phyloP scores from a whole-genome alignment of 2,329 filamentous ascomycete species.

The Xylariomycetidae sp. region DNA sequence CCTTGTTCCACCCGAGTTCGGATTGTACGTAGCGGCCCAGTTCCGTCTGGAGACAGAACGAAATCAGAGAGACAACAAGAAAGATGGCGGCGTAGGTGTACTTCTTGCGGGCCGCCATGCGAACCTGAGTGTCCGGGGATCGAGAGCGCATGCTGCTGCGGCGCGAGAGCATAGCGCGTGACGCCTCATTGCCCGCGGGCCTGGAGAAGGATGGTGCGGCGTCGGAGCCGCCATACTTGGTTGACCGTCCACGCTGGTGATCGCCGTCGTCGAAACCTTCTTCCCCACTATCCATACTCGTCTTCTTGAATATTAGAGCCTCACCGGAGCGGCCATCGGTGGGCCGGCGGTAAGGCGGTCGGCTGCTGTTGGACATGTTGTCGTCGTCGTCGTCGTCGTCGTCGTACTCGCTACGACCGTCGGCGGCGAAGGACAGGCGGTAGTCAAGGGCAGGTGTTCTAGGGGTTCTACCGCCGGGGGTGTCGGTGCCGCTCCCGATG shows the following conservation, averaged over 20 bases:
- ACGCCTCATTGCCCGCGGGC: conserved; percentile 28
- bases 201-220: conserved; percentile 21
- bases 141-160: conserved; percentile 69
- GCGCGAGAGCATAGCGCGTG: conserved; percentile 40
- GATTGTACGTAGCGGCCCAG: conserved; percentile 93
- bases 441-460: conserved; percentile 18
- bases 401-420: conserved; percentile 9
- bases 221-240: conserved; percentile 19
- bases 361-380: conserved; percentile 32
- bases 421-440: conserved; percentile 13
- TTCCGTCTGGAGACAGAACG: conserved; percentile 92
- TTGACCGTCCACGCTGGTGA: conserved; percentile 19
- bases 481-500: conserved; percentile 22
- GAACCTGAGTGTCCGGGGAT: conserved; percentile 62
- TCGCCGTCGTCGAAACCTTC: conserved; percentile 22
- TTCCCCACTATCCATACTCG: no score
- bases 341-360: conserved; percentile 39
- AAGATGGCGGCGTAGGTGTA: conserved; percentile 87
- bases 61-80: conserved; percentile 72
- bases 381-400: conserved; percentile 29
- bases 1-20: conserved; percentile 89
- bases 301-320: conserved; percentile 35
- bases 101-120: conserved; percentile 65
- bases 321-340: conserved; percentile 38
- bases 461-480: conserved; percentile 19